Evolutionary conservation across 2,329 filamentous ascomycete genomes (phyloP).

Genomic region (Metarhizium sp.): DNA sequence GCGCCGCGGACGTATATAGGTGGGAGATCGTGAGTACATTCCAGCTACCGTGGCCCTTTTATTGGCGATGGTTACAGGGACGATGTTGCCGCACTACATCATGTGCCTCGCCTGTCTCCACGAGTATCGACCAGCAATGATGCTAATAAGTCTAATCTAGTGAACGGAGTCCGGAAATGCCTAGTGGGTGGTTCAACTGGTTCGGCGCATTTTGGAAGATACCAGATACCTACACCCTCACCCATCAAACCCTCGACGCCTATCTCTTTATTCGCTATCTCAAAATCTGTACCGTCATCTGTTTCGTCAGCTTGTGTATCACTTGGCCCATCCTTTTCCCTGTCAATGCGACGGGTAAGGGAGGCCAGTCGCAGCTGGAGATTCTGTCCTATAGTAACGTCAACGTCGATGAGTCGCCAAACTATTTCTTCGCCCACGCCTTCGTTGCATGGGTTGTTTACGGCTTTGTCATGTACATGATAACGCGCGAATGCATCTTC

Average conservation of each 20-base stretch:
- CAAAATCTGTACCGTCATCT: constrained; percentile 66
- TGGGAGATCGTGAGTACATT: constrained; percentile 36
- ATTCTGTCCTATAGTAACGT: constrained; percentile 30
- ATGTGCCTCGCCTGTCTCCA: not conserved
- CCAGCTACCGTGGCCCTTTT: not conserved
- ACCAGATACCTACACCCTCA: constrained; percentile 68
- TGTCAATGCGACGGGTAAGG: constrained; percentile 74
- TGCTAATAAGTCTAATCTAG: constrained; percentile 17
- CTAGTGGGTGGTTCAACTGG: constrained; percentile 53
- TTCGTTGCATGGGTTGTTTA: constrained; percentile 77
- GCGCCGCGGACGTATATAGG: constrained; percentile 42
- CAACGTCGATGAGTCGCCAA: constrained; percentile 43
- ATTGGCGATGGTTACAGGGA: too few relatives aligned
- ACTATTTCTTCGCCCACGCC: constrained; percentile 71
- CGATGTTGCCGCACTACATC: not conserved
- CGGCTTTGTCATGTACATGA: constrained; percentile 77
- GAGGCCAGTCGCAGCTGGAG: constrained; percentile 51
- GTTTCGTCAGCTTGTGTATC: constrained; percentile 68
- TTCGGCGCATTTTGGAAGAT: constrained; percentile 51
- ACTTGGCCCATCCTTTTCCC: constrained; percentile 82
- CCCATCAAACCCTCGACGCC: constrained; percentile 80
- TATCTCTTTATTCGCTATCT: constrained; percentile 85
- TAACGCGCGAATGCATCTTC: constrained; percentile 84
- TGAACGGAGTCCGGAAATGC: constrained; percentile 46
- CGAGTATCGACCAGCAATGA: not conserved